Base-by-base conservation (phyloP, 2,329 filamentous ascomycete genomes). In the Kalmusia sp. region DNA sequence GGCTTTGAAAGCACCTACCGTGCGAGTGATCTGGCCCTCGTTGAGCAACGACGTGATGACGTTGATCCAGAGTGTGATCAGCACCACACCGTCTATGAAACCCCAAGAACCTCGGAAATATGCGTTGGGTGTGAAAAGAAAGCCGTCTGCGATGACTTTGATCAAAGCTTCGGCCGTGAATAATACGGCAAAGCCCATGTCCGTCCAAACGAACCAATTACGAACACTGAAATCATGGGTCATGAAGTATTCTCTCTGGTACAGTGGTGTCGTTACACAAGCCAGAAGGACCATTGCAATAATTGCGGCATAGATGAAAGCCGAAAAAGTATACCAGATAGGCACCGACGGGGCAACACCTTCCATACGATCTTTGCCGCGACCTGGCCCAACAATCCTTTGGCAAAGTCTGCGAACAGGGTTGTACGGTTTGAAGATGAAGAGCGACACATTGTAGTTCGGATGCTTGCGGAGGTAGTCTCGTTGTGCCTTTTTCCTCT, bases 51-150 rank as follows among this genome's bases (percentile, higher is more conserved):
- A 86, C 0, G 93, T 95, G 40, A 88, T 80, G 44, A 99, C 92
- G 67, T 96, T 98, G 70, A 97, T 89, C 93, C 95, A 98, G 7
- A 99, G 84, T 0, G 95, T 98, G 51, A 96, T 79, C 47, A 99
- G 80, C 61, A 99, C 95, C 38, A 98, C 76, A 0, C 89, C 92
- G 69, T 99, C 95, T 60, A 99, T 97, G 57, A 96, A 87, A 6
- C 95, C 96, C 95, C 95, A 99, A 0, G 93, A 93, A 69, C 93
- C 93, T 65, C 95, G 88, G 72, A 97, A 92, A 71, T 96, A 99
- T 2, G 96, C 96, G 75, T 99, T 97, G 0, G 95, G 95, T 0
- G 95, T 97, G 86, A 91, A 98, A 72, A 97, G 90, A 65, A 96
- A 90, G 6, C 95, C 95, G 76, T 99, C 95, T 0, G 95, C 95